A percentile compares a stretch with the other conserved stretches of the same genome.
These are phyloP conservation scores for Blepharisma japonicum DNA, from an alignment of 73 alveolate species.

Conservation along the genomic window DNA sequence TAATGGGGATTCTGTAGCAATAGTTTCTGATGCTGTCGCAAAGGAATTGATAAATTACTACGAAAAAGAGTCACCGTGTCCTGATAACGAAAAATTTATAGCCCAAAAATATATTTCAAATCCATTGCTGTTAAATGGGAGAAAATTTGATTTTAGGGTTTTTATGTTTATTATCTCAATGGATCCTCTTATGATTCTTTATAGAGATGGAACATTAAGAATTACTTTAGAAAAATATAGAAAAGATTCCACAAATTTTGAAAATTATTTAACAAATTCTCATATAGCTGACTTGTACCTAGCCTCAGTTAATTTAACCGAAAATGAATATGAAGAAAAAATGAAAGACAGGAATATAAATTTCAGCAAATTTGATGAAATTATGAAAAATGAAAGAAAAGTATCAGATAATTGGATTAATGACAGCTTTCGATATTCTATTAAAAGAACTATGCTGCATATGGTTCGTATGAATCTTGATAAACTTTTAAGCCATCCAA, in stretches of 20 bases:
- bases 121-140: not conserved
- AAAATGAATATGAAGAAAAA: not conserved
- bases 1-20: not conserved
- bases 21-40: not conserved
- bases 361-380: not conserved
- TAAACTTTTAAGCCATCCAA: not conserved
- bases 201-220: constrained; percentile 12
- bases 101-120: constrained; percentile 18
- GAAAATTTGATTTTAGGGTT: constrained; percentile 22
- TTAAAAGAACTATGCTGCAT: not conserved
- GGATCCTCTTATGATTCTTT: constrained; percentile 21
- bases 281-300: not conserved
- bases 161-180: not conserved
- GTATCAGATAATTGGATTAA: not conserved
- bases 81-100: not conserved
- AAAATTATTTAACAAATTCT: not conserved
- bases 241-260: not conserved
- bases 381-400: not conserved
- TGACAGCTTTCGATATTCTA: not conserved
- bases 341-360: not conserved
- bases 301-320: not conserved
- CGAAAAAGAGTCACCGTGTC: not conserved
- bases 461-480: constrained; percentile 3
- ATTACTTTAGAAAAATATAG: constrained; percentile 3
- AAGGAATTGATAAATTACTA: not conserved